phyloP scores from a whole-genome alignment of 2,329 filamentous ascomycete species.

The Ascochyta rabiei region DNA sequence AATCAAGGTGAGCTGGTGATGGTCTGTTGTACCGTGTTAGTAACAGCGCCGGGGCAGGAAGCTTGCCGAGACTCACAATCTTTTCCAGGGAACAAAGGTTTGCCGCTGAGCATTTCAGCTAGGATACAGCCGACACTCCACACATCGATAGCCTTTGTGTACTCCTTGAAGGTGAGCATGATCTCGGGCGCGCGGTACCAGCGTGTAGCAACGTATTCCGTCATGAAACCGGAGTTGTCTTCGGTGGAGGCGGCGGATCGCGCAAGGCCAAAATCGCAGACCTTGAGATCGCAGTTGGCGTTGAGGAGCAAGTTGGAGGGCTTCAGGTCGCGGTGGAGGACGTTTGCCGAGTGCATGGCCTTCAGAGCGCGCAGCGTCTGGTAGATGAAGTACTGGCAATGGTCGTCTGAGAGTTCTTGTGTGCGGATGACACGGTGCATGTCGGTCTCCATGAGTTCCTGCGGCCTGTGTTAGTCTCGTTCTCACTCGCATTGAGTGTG shows the following conservation, averaged over 20 bases:
- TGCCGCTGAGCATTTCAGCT: constrained; percentile 98
- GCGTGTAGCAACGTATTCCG: constrained; percentile 98
- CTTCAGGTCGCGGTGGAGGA: constrained; percentile 95
- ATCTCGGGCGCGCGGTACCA: constrained; percentile 99
- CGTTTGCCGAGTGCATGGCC: constrained; percentile 99
- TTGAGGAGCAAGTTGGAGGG: constrained; percentile 96
- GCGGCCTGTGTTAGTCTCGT: constrained; percentile 19
- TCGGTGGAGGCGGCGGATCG: constrained; percentile 95
- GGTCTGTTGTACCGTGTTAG: constrained; percentile 67
- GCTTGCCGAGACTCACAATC: constrained; percentile 72
- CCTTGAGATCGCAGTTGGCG: constrained; percentile 98
- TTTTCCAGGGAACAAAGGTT: constrained; percentile 97
- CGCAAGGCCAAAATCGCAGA: constrained; percentile 97
- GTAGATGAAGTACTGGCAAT: constrained; percentile 99
- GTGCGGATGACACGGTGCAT: constrained; percentile 99
- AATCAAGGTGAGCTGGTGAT: constrained; percentile 96
- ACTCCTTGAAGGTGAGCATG: constrained; percentile 99
- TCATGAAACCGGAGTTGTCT: constrained; percentile 99
- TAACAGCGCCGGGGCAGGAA: no score
- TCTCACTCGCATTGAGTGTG: neutral
- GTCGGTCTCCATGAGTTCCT: constrained; percentile 99
- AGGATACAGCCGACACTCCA: constrained; percentile 99
- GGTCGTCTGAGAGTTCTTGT: constrained; percentile 96
- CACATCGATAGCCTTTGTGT: constrained; percentile 98
- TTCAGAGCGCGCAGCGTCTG: constrained; percentile 97